Percentiles rank a stretch among this genome's conserved stretches.
phyloP scores from a whole-genome alignment of 345 rosid species.

The Acer yangbiense region DNA sequence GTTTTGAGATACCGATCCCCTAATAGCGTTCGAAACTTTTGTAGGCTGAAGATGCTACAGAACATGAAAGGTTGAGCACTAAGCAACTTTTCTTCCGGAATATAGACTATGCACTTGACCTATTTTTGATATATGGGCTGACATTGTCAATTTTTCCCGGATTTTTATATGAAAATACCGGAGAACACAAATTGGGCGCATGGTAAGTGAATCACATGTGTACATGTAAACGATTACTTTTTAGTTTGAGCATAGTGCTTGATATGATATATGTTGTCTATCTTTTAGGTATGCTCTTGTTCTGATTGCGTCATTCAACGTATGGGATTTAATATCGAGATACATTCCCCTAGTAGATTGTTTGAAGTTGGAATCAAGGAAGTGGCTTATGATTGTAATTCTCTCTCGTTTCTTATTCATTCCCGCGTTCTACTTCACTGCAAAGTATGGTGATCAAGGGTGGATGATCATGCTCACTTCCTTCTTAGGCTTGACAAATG shows the following conservation, averaged over 20 bases:
- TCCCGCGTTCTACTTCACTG: neutral
- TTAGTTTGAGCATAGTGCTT: neutral
- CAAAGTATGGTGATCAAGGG: constrained; percentile 41
- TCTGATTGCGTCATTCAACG: constrained; percentile 62
- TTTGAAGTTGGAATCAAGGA: neutral
- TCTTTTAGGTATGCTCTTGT: constrained; percentile 70
- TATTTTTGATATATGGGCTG: constrained; percentile 63
- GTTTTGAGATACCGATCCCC: neutral
- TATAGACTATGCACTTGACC: constrained; percentile 63
- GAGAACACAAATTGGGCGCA: constrained; percentile 54
- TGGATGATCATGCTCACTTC: constrained; percentile 82
- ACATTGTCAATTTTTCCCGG: constrained; percentile 88
- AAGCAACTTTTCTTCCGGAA: constrained; percentile 58
- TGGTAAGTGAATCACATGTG: constrained; percentile 40
- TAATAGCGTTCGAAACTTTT: constrained; percentile 3
- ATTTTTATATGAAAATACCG: constrained; percentile 76
- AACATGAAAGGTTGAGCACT: constrained; percentile 48
- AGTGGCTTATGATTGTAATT: neutral
- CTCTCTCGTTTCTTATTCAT: neutral
- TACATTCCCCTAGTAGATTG: constrained; percentile 41
- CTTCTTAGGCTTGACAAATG: constrained; percentile 72
- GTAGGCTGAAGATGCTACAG: constrained; percentile 47
- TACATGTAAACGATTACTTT: too few relatives aligned
- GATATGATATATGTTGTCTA: neutral
- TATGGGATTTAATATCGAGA: constrained; percentile 69